These are phyloP conservation scores for Lachancea thermotolerans DNA, from an alignment of 805 yeast species.

Conservation along the genomic window DNA sequence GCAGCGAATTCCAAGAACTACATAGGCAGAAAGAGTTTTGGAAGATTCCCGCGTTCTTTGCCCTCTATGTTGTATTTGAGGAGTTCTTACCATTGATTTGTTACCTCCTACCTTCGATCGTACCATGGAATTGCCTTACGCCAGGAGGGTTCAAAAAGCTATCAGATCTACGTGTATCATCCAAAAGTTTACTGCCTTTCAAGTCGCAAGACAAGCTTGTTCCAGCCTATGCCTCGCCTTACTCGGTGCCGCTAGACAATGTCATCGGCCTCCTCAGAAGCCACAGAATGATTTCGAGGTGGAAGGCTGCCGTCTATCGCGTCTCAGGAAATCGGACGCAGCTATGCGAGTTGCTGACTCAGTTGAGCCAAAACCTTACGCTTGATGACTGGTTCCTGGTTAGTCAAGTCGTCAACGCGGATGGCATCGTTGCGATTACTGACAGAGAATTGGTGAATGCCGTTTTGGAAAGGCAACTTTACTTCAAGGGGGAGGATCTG, in stretches of 20 bases:
- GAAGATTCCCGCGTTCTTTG: conserved; percentile 48
- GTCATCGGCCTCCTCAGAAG: conserved; percentile 32
- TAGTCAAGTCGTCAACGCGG: conserved; percentile 11
- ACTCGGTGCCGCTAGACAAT: conserved; percentile 36
- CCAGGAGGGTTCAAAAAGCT: conserved; percentile 35
- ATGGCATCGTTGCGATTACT: conserved; percentile 28
- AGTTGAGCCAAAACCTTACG: conserved; percentile 46
- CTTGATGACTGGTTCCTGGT: conserved; percentile 28
- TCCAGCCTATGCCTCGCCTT: conserved; percentile 38
- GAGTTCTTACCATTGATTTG: conserved; percentile 51
- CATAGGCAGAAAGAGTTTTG: conserved; percentile 41
- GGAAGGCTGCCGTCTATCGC: conserved; percentile 34
- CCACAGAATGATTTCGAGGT: conserved; percentile 36
- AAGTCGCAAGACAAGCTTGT: conserved; percentile 5
- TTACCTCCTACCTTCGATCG: conserved; percentile 45
- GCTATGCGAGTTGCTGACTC: conserved; percentile 38
- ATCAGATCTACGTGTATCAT: conserved; percentile 21
- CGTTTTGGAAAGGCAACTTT: conserved; percentile 51
- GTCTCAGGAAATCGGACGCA: conserved; percentile 33
- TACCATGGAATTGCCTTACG: conserved; percentile 53
- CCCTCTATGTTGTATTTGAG: conserved; percentile 42
- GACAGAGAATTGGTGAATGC: conserved; percentile 46
- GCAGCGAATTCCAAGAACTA: conserved; percentile 40
- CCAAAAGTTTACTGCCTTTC: conserved; percentile 3
- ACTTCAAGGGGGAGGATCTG: conserved; percentile 33